Percentiles rank a stretch among this genome's conserved stretches.
These are phyloP conservation scores for Cymbidium sinense DNA, from an alignment of 106 monocot genomes.

Conservation along the genomic window DNA sequence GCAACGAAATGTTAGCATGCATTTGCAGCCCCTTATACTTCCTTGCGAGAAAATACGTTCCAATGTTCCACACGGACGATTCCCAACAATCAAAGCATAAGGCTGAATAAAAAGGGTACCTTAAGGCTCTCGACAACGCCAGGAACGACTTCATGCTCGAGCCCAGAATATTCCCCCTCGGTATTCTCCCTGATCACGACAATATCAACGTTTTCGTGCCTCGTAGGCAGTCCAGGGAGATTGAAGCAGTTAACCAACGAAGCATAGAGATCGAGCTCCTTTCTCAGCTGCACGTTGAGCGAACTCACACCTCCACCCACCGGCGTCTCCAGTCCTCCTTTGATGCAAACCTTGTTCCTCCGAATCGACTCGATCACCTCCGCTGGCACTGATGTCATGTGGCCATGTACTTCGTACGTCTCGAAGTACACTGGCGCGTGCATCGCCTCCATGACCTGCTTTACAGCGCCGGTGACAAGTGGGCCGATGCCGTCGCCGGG, in stretches of 20 bases:
- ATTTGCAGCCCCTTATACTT: too few relatives aligned
- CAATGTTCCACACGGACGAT: too few relatives aligned
- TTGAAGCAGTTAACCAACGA: slow-evolving; percentile 18
- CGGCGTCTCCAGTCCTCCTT: slow-evolving; percentile 14
- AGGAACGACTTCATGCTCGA: slow-evolving; percentile 25
- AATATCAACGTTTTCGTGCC: slow-evolving; percentile 22
- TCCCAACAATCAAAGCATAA: background rate
- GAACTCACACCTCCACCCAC: slow-evolving; percentile 15
- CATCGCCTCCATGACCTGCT: slow-evolving; percentile 22
- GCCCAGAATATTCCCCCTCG: slow-evolving; percentile 20
- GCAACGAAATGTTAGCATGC: too few relatives aligned
- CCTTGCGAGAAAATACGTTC: too few relatives aligned
- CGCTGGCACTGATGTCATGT: slow-evolving; percentile 8
- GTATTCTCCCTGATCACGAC: slow-evolving; percentile 26
- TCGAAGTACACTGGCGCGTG: slow-evolving; percentile 16
- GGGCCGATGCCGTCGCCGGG: slow-evolving; percentile 11
- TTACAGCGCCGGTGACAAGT: slow-evolving; percentile 13
- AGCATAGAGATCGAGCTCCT: slow-evolving; percentile 17
- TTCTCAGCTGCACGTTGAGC: slow-evolving; percentile 17
- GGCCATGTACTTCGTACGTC: slow-evolving; percentile 18
- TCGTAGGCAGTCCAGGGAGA: slow-evolving; percentile 14
- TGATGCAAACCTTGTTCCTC: slow-evolving; percentile 18
- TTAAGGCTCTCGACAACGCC: slow-evolving; percentile 26
- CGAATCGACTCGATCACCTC: slow-evolving; percentile 16
- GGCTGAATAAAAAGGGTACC: slow-evolving; percentile 8